Conservation (phyloP, 208 protist genomes). For the Wallacemonas sp. region DNA sequence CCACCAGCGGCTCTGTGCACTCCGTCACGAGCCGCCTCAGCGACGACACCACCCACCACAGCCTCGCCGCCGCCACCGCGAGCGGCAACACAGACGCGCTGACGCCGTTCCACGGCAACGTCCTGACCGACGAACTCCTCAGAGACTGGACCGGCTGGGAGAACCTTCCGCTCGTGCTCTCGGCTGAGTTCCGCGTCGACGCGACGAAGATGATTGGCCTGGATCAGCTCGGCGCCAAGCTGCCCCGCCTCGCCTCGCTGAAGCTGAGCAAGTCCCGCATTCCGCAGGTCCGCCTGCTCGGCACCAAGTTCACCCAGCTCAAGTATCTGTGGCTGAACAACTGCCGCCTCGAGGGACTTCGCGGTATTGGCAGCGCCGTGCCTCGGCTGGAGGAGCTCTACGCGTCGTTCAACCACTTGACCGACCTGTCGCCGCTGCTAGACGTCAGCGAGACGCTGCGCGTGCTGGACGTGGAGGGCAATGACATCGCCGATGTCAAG, state of each 20-base stretch:
- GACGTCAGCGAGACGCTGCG: constrained; percentile 69
- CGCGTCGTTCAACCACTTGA: constrained; percentile 80
- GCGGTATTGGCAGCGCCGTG: constrained; percentile 66
- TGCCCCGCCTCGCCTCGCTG: constrained; percentile 66
- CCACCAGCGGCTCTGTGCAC: neutral
- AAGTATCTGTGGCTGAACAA: constrained; percentile 82
- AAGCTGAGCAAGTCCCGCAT: constrained; percentile 70
- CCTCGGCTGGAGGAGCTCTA: constrained; percentile 81
- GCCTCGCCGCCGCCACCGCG: neutral
- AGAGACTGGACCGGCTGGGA: constrained; percentile 76
- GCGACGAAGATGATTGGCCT: constrained; percentile 55
- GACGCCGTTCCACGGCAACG: constrained; percentile 17
- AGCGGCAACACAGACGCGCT: too few relatives aligned
- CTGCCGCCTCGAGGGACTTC: constrained; percentile 59
- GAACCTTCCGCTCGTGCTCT: constrained; percentile 66
- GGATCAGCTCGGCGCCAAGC: constrained; percentile 45
- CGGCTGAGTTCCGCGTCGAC: constrained; percentile 72
- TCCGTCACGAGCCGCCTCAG: neutral
- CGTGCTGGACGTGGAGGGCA: constrained; percentile 89
- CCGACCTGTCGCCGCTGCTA: constrained; percentile 58
- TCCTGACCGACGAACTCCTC: constrained; percentile 66
- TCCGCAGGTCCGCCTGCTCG: constrained; percentile 69
- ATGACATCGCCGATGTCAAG: constrained; percentile 49
- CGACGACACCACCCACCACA: neutral
- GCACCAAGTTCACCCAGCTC: constrained; percentile 55